Evolutionary conservation across 75 land plant species (phyloP), one percentile per base, ranked within the genome.

Genomic region (Pseudotsuga menziesii): DNA sequence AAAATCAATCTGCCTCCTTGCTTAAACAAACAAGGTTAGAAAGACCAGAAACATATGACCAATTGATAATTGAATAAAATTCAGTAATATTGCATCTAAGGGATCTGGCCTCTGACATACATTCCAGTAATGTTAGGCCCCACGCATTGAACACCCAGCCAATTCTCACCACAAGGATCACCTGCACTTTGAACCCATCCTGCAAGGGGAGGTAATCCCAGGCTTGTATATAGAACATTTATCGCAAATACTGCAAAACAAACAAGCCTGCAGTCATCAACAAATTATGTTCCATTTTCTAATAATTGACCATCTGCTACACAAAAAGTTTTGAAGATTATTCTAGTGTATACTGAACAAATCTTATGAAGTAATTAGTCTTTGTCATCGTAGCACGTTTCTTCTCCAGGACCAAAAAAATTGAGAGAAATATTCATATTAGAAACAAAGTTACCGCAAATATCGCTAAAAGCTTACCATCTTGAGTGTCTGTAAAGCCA

Each of bases 81-180:
- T 32, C 39, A 63, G 36, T 27, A 29, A 15, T 27, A 63, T 29
- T 16, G 36, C 32, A 63, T 63, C 16, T 5, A 63, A 8, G 4
- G 19, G 32, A 29, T 29, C 16, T 29, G 67, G 67, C 14, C 13
- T 27, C 14, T 15, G 11, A 57, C 85, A 56, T 88, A 94, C 94
- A 94, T 75, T 79, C 35, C 78, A 20, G 92, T 91, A 56, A 94
- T 81, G 74, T 91, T 91, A 8, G 94, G 76, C 25, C 66, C 82
- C 41, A 84, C 82, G 72, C 97, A 94, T 35, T 63, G 32, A 11
- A 94, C 88, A 2, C 94, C 94, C 70, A 81, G 89, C 94, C 94
- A 94, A 4, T 27, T 15, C 27, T 86, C 89, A n/a, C 57, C 76
- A 61, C 97, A 94, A 2, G 97, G 97, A 69, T 91, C 92, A 23